Conservation (phyloP, 106 monocot genomes). For the Dioscorea dumetorum region DNA sequence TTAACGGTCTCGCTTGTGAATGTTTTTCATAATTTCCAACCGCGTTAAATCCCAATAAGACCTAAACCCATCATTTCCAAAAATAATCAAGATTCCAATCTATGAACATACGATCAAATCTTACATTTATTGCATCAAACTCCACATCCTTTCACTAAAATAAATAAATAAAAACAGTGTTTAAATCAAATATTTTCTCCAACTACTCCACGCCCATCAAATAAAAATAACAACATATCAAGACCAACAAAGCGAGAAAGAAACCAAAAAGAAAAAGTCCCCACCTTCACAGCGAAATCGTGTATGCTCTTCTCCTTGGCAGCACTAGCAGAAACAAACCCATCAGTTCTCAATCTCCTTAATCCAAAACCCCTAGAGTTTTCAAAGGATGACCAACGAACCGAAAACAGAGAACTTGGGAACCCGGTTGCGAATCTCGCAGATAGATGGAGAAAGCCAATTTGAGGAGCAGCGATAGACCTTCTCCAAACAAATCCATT, state of each 20-base stretch:
- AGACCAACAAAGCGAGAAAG: not conserved
- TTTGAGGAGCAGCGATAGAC: too few species aligned
- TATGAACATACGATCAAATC: too few species aligned
- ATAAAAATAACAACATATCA: not conserved
- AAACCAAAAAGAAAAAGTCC: not conserved
- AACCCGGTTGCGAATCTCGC: not conserved
- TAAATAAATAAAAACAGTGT: not conserved
- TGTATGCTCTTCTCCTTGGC: slow-evolving; percentile 84
- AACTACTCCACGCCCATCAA: not conserved
- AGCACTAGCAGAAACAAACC: slow-evolving; percentile 63
- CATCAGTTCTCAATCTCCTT: slow-evolving; percentile 17
- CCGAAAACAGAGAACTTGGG: not conserved
- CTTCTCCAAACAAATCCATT: too few species aligned
- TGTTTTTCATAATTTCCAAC: not conserved
- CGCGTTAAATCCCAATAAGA: not conserved
- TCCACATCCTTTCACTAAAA: not conserved
- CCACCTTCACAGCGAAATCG: slow-evolving; percentile 84
- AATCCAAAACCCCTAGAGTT: slow-evolving; percentile 1
- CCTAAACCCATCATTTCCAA: not conserved
- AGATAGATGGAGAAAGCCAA: not conserved
- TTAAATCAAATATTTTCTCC: not conserved
- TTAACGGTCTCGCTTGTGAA: not conserved
- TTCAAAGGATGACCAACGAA: not conserved
- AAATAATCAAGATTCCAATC: not conserved
- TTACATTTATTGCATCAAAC: too few species aligned